phyloP scores from a whole-genome alignment of 176 grass and related monocot genomes.

The Puccinellia tenuiflora region DNA sequence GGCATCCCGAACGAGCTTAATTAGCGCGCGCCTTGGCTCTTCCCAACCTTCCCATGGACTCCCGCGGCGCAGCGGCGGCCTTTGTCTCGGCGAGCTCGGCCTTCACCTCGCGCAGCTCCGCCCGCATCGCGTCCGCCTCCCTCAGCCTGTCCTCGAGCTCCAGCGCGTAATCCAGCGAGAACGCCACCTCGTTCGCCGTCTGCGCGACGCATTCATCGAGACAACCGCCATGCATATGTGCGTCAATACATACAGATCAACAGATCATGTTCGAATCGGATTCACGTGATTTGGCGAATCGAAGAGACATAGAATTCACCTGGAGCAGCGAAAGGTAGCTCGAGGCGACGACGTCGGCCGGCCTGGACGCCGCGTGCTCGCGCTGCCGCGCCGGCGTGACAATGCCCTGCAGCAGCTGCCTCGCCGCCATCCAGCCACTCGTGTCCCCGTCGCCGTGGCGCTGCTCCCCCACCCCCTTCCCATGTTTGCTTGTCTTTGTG shows the following conservation, averaged over 20 bases:
- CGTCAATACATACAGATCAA: neutral
- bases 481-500: no score
- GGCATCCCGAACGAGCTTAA: neutral
- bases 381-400: conserved; percentile 3
- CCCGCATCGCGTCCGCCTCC: neutral
- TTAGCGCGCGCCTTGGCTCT: neutral
- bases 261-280: no score
- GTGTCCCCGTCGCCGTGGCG: neutral
- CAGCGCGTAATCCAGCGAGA: conserved; percentile 9
- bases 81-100: conserved; percentile 5
- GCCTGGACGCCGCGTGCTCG: neutral
- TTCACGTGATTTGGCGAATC: no score
- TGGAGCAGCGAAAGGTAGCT: neutral
- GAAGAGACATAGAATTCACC: neutral
- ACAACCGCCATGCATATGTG: neutral
- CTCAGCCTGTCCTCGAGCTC: conserved; percentile 10
- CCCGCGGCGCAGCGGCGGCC: neutral
- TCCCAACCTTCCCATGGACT: neutral
- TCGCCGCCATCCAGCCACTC: neutral
- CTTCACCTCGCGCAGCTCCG: neutral
- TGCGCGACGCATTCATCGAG: neutral
- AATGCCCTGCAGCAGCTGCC: conserved; percentile 6
- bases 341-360: neutral
- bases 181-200: conserved; percentile 19
- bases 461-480: no score